Evolutionary conservation across 2,329 filamentous ascomycete species (phyloP).

Genomic region (Xylaria sp.): DNA sequence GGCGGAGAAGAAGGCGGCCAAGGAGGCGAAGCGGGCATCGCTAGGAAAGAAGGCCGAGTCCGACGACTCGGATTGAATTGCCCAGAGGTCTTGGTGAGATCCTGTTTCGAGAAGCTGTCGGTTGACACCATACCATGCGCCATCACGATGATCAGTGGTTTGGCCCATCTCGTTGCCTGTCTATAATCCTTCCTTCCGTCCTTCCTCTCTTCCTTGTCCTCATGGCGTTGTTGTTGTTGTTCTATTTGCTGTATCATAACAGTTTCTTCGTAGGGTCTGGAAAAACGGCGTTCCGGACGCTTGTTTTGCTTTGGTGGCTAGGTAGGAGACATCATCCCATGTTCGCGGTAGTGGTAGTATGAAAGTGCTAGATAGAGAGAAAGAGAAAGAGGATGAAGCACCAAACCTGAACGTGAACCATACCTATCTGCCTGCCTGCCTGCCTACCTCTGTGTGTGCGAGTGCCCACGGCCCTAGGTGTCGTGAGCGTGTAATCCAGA

Average conservation of each 20-base stretch:
- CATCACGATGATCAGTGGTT: too few relatives aligned
- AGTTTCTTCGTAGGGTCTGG: constrained; percentile 21
- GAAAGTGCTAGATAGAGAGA: too few relatives aligned
- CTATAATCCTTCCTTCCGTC: constrained; percentile 20
- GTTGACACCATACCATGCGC: constrained; percentile 34
- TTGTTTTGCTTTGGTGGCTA: constrained; percentile 16
- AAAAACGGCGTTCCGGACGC: constrained; percentile 35
- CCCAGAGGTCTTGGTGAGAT: constrained; percentile 2
- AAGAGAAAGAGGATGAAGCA: too few relatives aligned
- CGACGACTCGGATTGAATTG: constrained; percentile 53
- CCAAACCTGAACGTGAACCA: too few relatives aligned
- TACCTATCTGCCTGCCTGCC: too few relatives aligned
- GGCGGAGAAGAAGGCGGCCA: constrained; percentile 62
- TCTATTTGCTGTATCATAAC: constrained; percentile 32
- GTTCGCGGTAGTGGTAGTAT: too few relatives aligned
- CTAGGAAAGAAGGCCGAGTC: constrained; percentile 55
- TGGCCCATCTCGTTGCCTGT: constrained; percentile 13
- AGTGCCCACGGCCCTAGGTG: too few relatives aligned
- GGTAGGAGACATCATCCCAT: too few relatives aligned
- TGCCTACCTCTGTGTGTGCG: too few relatives aligned
- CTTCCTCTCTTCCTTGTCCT: constrained; percentile 24
- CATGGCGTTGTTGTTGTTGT: constrained; percentile 27
- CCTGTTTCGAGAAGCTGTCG: constrained; percentile 25
- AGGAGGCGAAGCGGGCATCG: constrained; percentile 57
- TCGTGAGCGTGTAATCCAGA: too few relatives aligned